phyloP scores from a whole-genome alignment of 176 grass and related monocot species.

The Avena insularis region DNA sequence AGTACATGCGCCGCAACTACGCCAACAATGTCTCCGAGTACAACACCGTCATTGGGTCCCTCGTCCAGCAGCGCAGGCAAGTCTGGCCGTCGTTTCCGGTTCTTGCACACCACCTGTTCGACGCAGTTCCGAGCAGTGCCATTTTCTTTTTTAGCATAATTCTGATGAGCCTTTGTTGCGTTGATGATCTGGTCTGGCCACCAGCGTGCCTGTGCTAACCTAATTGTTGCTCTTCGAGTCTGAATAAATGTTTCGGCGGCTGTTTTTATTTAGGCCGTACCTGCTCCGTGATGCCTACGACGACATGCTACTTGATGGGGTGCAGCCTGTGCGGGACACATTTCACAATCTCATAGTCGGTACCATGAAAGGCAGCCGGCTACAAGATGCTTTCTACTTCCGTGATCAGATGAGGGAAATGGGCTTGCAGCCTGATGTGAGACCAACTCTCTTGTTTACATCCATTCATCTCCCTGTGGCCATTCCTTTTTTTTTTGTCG shows the following conservation, averaged over 20 bases:
- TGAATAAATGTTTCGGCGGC: neutral
- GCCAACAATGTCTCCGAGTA: constrained; percentile 86
- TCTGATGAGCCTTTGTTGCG: neutral
- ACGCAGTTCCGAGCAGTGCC: constrained; percentile 32
- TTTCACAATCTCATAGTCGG: constrained; percentile 90
- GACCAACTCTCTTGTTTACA: constrained; percentile 34
- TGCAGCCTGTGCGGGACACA: constrained; percentile 83
- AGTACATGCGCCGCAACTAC: constrained; percentile 87
- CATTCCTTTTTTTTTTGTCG: constrained; percentile 19
- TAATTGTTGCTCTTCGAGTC: constrained; percentile 2
- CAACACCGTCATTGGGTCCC: constrained; percentile 92
- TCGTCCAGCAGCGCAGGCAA: constrained; percentile 82
- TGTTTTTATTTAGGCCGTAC: constrained; percentile 65
- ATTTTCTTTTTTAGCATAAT: neutral
- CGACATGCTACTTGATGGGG: constrained; percentile 95
- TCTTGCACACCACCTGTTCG: constrained; percentile 58
- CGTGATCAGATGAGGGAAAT: constrained; percentile 93
- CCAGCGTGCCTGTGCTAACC: neutral
- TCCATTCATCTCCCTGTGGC: neutral
- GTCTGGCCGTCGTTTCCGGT: neutral
- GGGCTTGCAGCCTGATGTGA: constrained; percentile 90
- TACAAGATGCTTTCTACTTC: constrained; percentile 97
- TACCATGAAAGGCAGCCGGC: constrained; percentile 89
- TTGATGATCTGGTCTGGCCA: neutral
- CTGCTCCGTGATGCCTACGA: constrained; percentile 92